Conservation (phyloP, 2,329 filamentous ascomycete genomes). For the Aspergillus sp. region DNA sequence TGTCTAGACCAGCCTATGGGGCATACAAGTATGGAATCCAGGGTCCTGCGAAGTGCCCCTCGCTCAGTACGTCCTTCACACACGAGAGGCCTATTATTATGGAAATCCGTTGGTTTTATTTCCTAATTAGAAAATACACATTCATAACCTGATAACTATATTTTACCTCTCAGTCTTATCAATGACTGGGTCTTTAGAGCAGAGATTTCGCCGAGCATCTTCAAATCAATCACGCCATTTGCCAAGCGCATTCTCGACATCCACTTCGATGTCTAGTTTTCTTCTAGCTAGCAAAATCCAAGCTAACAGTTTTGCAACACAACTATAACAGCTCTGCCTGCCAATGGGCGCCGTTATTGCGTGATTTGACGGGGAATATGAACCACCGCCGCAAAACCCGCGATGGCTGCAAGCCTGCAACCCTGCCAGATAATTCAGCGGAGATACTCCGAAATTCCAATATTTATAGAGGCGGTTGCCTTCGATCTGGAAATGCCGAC, state of each 20-base stretch:
- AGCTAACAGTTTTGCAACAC: background rate
- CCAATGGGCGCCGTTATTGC: conserved; percentile 1
- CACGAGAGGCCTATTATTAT: background rate
- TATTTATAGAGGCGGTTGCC: background rate
- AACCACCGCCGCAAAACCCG: background rate
- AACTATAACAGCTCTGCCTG: background rate
- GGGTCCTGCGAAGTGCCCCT: background rate
- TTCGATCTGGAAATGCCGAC: background rate
- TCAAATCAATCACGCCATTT: conserved; percentile 4
- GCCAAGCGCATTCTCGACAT: background rate
- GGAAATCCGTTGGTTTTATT: too few species aligned
- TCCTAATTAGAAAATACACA: background rate
- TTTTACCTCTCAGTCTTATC: background rate
- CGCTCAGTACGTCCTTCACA: background rate
- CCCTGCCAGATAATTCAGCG: background rate
- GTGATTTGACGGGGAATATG: background rate
- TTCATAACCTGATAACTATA: too few species aligned
- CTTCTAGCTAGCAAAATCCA: background rate
- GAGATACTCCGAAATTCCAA: background rate
- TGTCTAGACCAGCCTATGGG: background rate
- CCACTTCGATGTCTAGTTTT: background rate
- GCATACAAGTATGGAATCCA: background rate
- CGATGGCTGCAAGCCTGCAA: background rate
- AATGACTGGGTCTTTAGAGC: background rate
- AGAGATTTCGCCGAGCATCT: conserved; percentile 1